Evolutionary conservation across 192 early-diverging fungal genomes (phyloP), one percentile per base, ranked within the genome.

Genomic region (Podila epigama): DNA sequence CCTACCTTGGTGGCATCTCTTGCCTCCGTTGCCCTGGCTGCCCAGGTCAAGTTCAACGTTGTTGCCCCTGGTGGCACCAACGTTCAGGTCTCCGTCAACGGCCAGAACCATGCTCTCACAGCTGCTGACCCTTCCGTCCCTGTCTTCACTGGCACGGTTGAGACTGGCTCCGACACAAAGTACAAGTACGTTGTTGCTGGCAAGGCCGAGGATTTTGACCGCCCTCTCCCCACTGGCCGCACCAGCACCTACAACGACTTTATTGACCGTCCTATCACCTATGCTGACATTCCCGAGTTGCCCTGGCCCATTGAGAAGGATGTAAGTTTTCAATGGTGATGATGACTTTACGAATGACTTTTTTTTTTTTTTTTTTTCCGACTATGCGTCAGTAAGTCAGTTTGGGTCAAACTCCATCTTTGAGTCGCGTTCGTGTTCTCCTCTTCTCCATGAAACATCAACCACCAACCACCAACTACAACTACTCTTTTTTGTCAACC

Each of bases 181-280:
- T 84, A 84, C 51, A 84, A 84, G 59, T 85, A 85, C 50, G 42
- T 80, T 20, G 81, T 65, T 20, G 73, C 55, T 29, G 73, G 79
- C 57, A 31, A 52, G 3, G 41, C 72, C 29, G 83, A 85, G 60
- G 10, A 60, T 20, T 85, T 85, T 68, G 72, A 80, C n/a, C 70
- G 83, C 52, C 36, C 52, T n/a, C 44, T 85, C 18, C 71, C 70
- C 18, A 9, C 60, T 4, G 53, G 60, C 27, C 29, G 20, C 34
- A 51, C 56, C 20, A 34, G 52, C 13, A 82, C 83, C 18, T 63
- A 63, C 20, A 82, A 85, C 51, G 83, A 85, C 25, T 85, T 82
- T 34, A 64, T 71, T 29, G 50, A 69, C 44, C 83, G 83, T 34
- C 71, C 73, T 16, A 52, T 82, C 33, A 81, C 83, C 20, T 85